Evolutionary conservation across 768 basidiomycete species (phyloP), one percentile per base, ranked within the genome.

Genomic region (Ramaria sp.): DNA sequence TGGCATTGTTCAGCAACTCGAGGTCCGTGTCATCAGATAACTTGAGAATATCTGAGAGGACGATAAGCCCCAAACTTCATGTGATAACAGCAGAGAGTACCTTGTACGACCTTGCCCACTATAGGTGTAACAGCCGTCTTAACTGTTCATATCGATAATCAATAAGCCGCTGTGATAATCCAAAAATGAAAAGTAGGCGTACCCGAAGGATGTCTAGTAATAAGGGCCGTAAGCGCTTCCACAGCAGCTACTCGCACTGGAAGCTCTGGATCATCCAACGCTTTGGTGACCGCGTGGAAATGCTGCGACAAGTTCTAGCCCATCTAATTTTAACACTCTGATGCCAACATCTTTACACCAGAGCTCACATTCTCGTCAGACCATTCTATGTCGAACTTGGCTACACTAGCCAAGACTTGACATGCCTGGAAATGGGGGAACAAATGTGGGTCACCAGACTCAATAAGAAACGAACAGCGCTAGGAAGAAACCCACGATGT

Each of bases 1-100:
- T 89, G 62, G 84, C 79, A 57, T 72, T 74, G 62, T 88, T 90
- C 53, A 93, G 73, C 47, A 88, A 76, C 64, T 94, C 90, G 42
- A 95, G 70, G 65, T 94, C 91, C 43, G 88, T 90, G 68, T 93
- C 88, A 64, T 92, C 87, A n/a, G 87, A 82, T 42, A 95, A 74
- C 65, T 88, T 89, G 61, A 93, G 76, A n/a, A 93, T 72, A 64
- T 87, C 88, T 88, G 39, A 5, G 5, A 20, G 2, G 13, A 24
- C 15, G 22, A 32, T 44, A 8, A 38, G 7, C 1, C 16, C 34
- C 32, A 36, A 13, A 47, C 25, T 24, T 2, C 15, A 24, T 34
- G 30, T 20, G 38, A 37, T 5, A 12, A 16, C 32, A 10, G 32
- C 15, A 24, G 28, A 18, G 52, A 20, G 18, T 34, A 85, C 88